A percentile compares a stretch with the other conserved stretches of the same genome.
Conservation (phyloP, 1,284 basidiomycete genomes). For the Melampsora larici-populina region DNA sequence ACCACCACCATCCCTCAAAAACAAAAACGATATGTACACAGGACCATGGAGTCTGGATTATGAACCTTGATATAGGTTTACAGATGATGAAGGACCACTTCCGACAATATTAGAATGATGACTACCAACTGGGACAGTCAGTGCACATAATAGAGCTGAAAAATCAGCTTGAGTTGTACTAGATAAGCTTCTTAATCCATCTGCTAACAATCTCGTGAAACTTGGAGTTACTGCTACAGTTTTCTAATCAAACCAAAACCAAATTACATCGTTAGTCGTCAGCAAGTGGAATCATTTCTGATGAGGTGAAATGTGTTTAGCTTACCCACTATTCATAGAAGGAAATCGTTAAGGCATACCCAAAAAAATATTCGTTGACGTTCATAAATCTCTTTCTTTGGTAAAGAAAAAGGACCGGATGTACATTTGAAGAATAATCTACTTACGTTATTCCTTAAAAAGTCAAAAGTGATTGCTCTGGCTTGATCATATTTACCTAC, state of each 20-base stretch:
- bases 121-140: not conserved
- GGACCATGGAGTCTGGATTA: too few species aligned
- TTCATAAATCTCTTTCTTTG: not conserved
- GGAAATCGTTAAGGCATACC: not conserved
- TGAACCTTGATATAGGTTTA: too few species aligned
- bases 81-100: too few species aligned
- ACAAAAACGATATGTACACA: too few species aligned
- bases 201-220: conserved; percentile 17
- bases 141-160: conserved; percentile 10
- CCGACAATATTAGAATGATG: too few species aligned
- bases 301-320: not conserved
- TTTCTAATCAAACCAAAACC: conserved; percentile 12
- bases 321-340: conserved; percentile 31
- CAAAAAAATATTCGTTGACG: not conserved
- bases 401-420: not conserved
- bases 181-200: conserved; percentile 29
- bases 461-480: conserved; percentile 23
- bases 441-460: conserved; percentile 38
- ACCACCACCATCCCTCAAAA: too few species aligned
- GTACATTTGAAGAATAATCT: not conserved
- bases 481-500: conserved; percentile 40
- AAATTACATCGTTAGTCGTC: too few species aligned
- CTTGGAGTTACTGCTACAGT: conserved; percentile 12
- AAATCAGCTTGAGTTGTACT: conserved; percentile 11
- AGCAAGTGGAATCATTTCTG: not conserved